A percentile compares a stretch with the other conserved stretches of the same genome.
These are phyloP conservation scores for Trametes pubescens DNA, from an alignment of 1,284 basidiomycete genomes.

Conservation along the genomic window DNA sequence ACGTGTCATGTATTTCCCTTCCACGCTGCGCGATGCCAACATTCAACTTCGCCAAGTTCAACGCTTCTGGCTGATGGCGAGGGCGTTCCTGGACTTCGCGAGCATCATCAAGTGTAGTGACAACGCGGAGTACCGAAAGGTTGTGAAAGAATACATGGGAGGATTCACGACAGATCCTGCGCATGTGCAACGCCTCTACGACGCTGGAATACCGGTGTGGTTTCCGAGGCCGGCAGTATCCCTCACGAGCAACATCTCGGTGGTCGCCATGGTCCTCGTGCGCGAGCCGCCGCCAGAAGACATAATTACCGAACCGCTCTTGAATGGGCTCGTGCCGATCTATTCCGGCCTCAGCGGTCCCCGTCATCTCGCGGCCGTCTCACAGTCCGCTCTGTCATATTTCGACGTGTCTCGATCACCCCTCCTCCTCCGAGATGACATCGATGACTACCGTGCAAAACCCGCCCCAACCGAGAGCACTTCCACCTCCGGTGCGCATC, in stretches of 20 bases:
- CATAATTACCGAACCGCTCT: background rate
- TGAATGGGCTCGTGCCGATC: background rate
- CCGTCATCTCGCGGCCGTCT: background rate
- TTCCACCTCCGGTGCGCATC: background rate
- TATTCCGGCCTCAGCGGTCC: background rate
- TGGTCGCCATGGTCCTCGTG: background rate
- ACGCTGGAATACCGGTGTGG: constrained; percentile 10
- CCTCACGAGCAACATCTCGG: background rate
- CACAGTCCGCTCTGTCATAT: background rate
- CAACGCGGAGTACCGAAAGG: background rate
- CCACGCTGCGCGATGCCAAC: background rate
- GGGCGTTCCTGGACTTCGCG: background rate
- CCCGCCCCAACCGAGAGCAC: background rate
- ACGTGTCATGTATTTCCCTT: background rate
- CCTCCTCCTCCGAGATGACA: background rate
- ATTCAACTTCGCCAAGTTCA: background rate
- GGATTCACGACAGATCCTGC: background rate
- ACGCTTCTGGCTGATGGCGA: background rate
- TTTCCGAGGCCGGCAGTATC: background rate
- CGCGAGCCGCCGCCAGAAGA: background rate
- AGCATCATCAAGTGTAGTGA: background rate
- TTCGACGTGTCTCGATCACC: background rate
- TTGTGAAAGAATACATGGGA: background rate
- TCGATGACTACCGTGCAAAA: no score
- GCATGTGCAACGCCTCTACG: background rate